Conservation (phyloP, 495 filamentous ascomycete genomes). For the Penicillium macrosclerotiorum region DNA sequence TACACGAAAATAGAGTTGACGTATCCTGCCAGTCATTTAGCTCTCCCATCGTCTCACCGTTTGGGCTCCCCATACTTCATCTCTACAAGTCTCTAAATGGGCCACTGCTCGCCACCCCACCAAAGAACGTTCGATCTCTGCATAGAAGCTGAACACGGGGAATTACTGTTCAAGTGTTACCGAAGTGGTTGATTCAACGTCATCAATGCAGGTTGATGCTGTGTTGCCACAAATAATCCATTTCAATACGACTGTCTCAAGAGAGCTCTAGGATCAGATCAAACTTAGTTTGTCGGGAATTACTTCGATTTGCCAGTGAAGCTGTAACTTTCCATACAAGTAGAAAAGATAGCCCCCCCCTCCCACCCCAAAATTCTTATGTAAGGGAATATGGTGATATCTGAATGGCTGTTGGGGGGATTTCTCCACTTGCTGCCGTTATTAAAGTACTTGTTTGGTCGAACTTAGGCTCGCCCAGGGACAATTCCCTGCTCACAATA, state of each 20-base stretch:
- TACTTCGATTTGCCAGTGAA: no score
- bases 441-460: no score
- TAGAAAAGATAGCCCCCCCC: no score
- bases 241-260: not conserved
- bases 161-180: not conserved
- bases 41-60: slow-evolving; percentile 8
- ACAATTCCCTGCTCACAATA: not conserved
- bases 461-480: no score
- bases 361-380: no score
- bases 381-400: no score
- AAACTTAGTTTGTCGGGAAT: not conserved
- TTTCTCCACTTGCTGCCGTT: no score
- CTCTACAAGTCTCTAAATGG: not conserved
- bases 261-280: not conserved
- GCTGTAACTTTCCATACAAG: no score
- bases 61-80: slow-evolving; percentile 1
- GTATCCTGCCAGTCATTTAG: slow-evolving; percentile 22
- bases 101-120: not conserved
- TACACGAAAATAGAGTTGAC: slow-evolving; percentile 29
- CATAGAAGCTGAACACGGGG: slow-evolving; percentile 2
- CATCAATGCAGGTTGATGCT: not conserved
- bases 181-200: not conserved
- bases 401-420: no score
- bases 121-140: slow-evolving; percentile 12
- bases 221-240: slow-evolving; percentile 5